These are phyloP conservation scores for Limonomyces culmigenus DNA, from an alignment of 1,284 basidiomycete genomes.

Conservation along the genomic window DNA sequence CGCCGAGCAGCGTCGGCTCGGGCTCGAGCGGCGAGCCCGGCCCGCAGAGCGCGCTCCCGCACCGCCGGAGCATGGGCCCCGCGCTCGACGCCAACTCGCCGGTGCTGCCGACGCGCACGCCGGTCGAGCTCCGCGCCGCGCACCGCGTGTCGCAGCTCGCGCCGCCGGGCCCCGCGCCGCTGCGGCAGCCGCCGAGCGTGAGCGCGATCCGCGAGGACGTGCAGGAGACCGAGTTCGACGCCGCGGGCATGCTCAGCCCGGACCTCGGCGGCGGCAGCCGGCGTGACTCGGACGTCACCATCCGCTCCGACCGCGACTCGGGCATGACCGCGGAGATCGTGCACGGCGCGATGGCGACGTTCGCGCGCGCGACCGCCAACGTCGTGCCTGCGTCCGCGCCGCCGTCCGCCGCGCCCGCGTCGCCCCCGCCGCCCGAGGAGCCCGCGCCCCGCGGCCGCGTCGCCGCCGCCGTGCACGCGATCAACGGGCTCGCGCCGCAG, in stretches of 20 bases:
- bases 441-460: slow-evolving; percentile 4
- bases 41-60: slow-evolving; percentile 17
- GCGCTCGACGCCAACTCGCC: background rate
- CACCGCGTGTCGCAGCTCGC: slow-evolving; percentile 6
- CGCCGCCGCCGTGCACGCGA: no score
- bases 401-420: slow-evolving; percentile 19
- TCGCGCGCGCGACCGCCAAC: no score
- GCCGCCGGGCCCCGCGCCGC: slow-evolving; percentile 4
- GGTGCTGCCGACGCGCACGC: background rate
- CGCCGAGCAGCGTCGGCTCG: slow-evolving; percentile 4
- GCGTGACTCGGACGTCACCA: no score
- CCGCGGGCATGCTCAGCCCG: background rate
- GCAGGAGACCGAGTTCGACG: background rate
- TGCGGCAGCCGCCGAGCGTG: no score
- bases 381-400: no score
- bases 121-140: slow-evolving; percentile 5
- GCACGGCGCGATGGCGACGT: slow-evolving; percentile 24
- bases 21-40: slow-evolving; percentile 7
- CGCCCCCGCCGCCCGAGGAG: slow-evolving; percentile 1
- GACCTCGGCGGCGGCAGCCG: no score
- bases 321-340: slow-evolving; percentile 13
- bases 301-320: slow-evolving; percentile 7
- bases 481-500: no score
- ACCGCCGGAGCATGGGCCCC: slow-evolving; percentile 15
- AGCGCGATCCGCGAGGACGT: background rate